Percentiles rank a stretch among this genome's conserved stretches.
Evolutionary conservation across 257 asterid genomes (phyloP).

Genomic region (Gentiana straminea): DNA sequence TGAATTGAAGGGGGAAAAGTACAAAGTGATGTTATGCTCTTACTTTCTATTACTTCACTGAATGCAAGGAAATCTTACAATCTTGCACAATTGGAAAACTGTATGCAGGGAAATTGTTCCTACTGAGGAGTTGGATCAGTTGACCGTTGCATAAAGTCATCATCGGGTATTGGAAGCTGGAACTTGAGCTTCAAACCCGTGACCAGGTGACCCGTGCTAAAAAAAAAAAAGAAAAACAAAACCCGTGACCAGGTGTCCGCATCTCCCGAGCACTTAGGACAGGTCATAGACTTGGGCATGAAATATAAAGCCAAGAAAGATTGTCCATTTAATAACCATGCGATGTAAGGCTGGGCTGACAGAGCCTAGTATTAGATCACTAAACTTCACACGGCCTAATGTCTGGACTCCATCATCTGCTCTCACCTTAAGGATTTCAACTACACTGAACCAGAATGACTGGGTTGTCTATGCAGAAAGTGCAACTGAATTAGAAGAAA

Average conservation of each 20-base stretch:
- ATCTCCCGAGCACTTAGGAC: constrained; percentile 80
- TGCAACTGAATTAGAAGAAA: not conserved
- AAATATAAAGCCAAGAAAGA: constrained; percentile 76
- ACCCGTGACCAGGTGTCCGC: constrained; percentile 66
- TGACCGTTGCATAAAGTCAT: constrained; percentile 93
- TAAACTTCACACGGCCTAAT: constrained; percentile 77
- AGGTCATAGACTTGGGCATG: constrained; percentile 92
- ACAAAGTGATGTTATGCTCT: not conserved
- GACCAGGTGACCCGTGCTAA: constrained; percentile 24
- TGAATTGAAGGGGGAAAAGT: not conserved
- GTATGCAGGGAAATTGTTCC: constrained; percentile 45
- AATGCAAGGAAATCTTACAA: constrained; percentile 36
- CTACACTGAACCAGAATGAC: constrained; percentile 2
- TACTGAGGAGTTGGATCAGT: constrained; percentile 70
- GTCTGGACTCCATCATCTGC: constrained; percentile 85
- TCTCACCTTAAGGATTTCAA: constrained; percentile 41
- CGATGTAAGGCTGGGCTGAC: constrained; percentile 74
- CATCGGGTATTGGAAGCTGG: constrained; percentile 89
- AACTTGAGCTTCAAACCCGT: constrained; percentile 86
- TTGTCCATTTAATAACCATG: constrained; percentile 54
- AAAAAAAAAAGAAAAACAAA: too few species aligned
- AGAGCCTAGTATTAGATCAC: constrained; percentile 73
- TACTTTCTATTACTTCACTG: not conserved
- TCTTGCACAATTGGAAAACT: constrained; percentile 65
- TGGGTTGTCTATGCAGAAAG: not conserved